These are phyloP conservation scores for Fagopyrum homotropicum DNA, from an alignment of 148 eudicot species.

Conservation along the genomic window DNA sequence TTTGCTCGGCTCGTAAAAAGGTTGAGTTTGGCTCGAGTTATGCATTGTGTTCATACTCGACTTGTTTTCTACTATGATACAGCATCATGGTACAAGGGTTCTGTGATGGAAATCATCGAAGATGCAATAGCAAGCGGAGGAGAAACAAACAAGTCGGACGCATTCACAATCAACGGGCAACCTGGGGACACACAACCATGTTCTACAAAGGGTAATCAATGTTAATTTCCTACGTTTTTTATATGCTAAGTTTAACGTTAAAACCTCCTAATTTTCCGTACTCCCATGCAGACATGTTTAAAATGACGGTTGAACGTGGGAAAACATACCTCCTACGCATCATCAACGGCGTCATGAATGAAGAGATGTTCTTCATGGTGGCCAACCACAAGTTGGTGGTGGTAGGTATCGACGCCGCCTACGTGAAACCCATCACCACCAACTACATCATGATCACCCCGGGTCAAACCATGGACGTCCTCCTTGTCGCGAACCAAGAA, in stretches of 20 bases:
- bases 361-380: constrained; percentile 7
- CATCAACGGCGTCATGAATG: constrained; percentile 4
- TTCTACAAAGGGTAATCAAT: background rate
- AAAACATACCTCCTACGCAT: constrained; percentile 10
- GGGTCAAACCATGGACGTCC: constrained; percentile 13
- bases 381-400: constrained; percentile 12
- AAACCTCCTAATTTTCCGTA: background rate
- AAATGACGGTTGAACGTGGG: background rate
- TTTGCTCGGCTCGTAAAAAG: too few species aligned
- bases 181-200: constrained; percentile 6
- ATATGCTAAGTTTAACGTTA: background rate
- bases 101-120: too few species aligned
- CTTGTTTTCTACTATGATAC: too few species aligned
- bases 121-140: constrained; percentile 5
- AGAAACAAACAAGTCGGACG: constrained; percentile 2
- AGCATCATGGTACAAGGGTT: too few species aligned
- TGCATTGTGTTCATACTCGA: too few species aligned
- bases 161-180: constrained; percentile 10
- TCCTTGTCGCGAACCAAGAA: constrained; percentile 13
- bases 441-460: constrained; percentile 10
- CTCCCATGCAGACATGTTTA: too few species aligned
- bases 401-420: constrained; percentile 13
- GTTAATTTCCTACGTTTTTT: background rate
- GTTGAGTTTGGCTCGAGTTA: too few species aligned
- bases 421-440: constrained; percentile 12